A percentile compares a stretch with the other conserved stretches of the same genome.
These are phyloP conservation scores for Abrus precatorius DNA, from an alignment of 306 rosid species.

Conservation along the genomic window DNA sequence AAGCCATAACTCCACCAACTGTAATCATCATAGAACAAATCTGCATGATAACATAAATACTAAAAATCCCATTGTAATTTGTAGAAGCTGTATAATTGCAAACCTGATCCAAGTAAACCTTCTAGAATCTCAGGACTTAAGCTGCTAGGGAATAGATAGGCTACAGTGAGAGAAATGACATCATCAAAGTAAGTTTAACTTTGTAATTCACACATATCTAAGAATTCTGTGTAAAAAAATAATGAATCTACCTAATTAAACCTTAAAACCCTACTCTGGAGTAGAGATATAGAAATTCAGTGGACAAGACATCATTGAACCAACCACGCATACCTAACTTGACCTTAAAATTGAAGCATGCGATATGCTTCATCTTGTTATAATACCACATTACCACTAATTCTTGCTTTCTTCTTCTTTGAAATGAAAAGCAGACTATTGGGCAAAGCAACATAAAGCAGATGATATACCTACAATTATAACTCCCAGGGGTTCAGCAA, in stretches of 20 bases:
- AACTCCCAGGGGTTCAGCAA: slow-evolving; percentile 96
- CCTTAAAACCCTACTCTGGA: slow-evolving; percentile 21
- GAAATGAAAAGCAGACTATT: slow-evolving; percentile 34
- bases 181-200: slow-evolving; percentile 41
- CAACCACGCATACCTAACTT: slow-evolving; percentile 21
- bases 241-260: slow-evolving; percentile 16
- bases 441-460: slow-evolving; percentile 43
- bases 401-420: slow-evolving; percentile 26
- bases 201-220: slow-evolving; percentile 22
- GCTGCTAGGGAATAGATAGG: slow-evolving; percentile 93
- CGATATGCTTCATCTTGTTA: slow-evolving; percentile 20
- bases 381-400: slow-evolving; percentile 18
- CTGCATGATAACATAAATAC: slow-evolving; percentile 26
- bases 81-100: slow-evolving; percentile 32
- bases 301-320: slow-evolving; percentile 1
- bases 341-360: slow-evolving; percentile 31
- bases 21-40: slow-evolving; percentile 37
- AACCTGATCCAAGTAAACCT: slow-evolving; percentile 97
- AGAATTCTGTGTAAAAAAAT: slow-evolving; percentile 7
- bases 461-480: slow-evolving; percentile 82
- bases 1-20: slow-evolving; percentile 99
- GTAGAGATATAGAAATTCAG: slow-evolving; percentile 26
- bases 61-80: slow-evolving; percentile 3
- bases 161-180: slow-evolving; percentile 56
- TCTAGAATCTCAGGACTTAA: slow-evolving; percentile 91